A percentile compares a stretch with the other conserved stretches of the same genome.
Evolutionary conservation across 768 basidiomycete species (phyloP).

Genomic region (Collybia sordida): DNA sequence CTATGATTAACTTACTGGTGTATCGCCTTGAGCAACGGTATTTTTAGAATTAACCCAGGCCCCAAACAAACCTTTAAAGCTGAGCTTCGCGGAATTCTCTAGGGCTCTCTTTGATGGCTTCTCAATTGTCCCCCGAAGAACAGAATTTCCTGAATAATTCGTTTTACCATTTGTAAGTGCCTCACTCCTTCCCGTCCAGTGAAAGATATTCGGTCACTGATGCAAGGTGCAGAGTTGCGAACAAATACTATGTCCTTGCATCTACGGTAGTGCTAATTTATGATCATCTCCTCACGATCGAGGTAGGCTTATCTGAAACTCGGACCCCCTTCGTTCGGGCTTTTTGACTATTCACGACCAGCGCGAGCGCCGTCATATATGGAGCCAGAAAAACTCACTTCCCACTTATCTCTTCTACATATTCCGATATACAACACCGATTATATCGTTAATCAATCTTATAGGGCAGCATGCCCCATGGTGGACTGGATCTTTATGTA

Average conservation of each 20-base stretch:
- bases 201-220: not conserved
- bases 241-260: slow-evolving; percentile 1
- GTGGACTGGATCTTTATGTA: not conserved
- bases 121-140: not conserved
- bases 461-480: not conserved
- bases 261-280: slow-evolving; percentile 1
- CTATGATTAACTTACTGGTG: too few species aligned
- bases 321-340: not conserved
- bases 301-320: not conserved
- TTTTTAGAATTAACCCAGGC: too few species aligned
- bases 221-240: not conserved
- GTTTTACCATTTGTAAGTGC: not conserved
- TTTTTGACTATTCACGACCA: not conserved
- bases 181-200: not conserved
- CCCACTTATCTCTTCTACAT: slow-evolving; percentile 1
- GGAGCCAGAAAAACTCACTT: slow-evolving; percentile 1
- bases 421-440: slow-evolving; percentile 2
- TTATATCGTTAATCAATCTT: not conserved
- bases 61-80: too few species aligned
- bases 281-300: slow-evolving; percentile 3
- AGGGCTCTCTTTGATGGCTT: too few species aligned
- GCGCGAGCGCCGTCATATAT: slow-evolving; percentile 1
- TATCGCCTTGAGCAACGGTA: too few species aligned
- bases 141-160: not conserved
- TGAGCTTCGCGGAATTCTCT: not conserved